A percentile compares a stretch with the other conserved stretches of the same genome.
phyloP scores from a whole-genome alignment of 2,329 filamentous ascomycete genomes.

The Aspergillus sp. region DNA sequence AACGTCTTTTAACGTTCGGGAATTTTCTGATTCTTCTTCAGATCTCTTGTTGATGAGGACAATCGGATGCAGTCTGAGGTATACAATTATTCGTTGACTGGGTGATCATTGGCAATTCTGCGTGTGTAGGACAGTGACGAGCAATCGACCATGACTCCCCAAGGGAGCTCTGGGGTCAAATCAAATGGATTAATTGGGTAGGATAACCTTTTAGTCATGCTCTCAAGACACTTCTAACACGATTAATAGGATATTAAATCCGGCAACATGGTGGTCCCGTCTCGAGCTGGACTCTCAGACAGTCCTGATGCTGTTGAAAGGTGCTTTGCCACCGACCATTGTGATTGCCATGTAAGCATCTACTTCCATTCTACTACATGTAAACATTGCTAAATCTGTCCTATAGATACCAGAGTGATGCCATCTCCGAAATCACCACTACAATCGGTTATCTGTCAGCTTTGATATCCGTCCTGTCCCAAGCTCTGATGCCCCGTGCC shows the following conservation, averaged over 20 bases:
- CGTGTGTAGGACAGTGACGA: too few relatives aligned
- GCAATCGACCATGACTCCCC: too few relatives aligned
- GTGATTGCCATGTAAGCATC: constrained; percentile 54
- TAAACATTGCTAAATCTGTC: neutral
- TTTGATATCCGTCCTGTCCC: constrained; percentile 59
- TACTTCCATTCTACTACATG: neutral
- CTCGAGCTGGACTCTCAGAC: constrained; percentile 21
- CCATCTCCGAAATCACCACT: constrained; percentile 41
- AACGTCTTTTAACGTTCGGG: too few relatives aligned
- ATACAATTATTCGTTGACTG: too few relatives aligned
- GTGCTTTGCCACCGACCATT: constrained; percentile 53
- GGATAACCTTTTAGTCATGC: too few relatives aligned
- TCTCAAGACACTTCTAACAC: neutral
- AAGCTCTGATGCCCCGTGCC: constrained; percentile 63
- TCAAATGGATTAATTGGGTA: too few relatives aligned
- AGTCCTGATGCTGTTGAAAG: constrained; percentile 40
- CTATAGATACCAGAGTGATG: constrained; percentile 46
- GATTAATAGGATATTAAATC: constrained; percentile 9
- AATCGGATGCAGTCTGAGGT: too few relatives aligned
- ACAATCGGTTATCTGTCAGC: constrained; percentile 56
- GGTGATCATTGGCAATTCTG: too few relatives aligned
- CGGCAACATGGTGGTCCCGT: constrained; percentile 15
- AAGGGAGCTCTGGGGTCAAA: too few relatives aligned
- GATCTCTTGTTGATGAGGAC: too few relatives aligned
- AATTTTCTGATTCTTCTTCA: too few relatives aligned